phyloP scores from a whole-genome alignment of 495 filamentous ascomycete genomes.

The Talaromyces ruber region DNA sequence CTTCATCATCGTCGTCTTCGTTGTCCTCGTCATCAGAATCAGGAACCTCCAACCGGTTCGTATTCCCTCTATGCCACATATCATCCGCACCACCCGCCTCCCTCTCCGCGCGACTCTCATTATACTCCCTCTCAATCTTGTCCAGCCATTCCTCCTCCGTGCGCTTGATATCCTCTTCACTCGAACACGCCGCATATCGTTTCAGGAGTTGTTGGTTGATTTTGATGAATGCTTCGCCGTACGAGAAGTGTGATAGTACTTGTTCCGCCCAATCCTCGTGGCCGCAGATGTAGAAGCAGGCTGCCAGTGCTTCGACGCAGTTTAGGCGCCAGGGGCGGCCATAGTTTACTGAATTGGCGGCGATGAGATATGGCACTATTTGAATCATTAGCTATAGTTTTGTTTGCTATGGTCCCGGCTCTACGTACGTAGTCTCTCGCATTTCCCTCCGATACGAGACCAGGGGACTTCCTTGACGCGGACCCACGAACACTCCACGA shows the following conservation, averaged over 20 bases:
- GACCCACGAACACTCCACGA: constrained; percentile 97
- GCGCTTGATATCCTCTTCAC: constrained; percentile 82
- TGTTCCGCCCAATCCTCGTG: constrained; percentile 83
- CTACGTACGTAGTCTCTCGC: constrained; percentile 63
- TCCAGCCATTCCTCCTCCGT: constrained; percentile 80
- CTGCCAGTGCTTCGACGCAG: constrained; percentile 90
- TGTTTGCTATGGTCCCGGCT: neutral
- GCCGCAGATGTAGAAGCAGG: constrained; percentile 86
- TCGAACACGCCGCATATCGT: constrained; percentile 72
- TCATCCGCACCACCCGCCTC: constrained; percentile 50
- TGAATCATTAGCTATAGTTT: neutral
- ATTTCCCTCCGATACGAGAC: constrained; percentile 85
- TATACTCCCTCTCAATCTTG: constrained; percentile 83
- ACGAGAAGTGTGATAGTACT: constrained; percentile 74
- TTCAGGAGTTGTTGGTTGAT: constrained; percentile 80
- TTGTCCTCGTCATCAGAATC: constrained; percentile 45
- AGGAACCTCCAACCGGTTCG: constrained; percentile 53
- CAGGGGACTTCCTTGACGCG: constrained; percentile 86
- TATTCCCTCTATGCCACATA: constrained; percentile 79
- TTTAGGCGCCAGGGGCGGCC: constrained; percentile 90
- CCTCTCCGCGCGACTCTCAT: constrained; percentile 62
- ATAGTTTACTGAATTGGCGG: constrained; percentile 96
- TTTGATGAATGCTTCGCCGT: constrained; percentile 76
- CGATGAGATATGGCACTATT: constrained; percentile 82
- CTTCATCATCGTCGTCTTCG: constrained; percentile 42